Evolutionary conservation across 2,329 filamentous ascomycete genomes (phyloP).

Genomic region (Alternaria sp.): DNA sequence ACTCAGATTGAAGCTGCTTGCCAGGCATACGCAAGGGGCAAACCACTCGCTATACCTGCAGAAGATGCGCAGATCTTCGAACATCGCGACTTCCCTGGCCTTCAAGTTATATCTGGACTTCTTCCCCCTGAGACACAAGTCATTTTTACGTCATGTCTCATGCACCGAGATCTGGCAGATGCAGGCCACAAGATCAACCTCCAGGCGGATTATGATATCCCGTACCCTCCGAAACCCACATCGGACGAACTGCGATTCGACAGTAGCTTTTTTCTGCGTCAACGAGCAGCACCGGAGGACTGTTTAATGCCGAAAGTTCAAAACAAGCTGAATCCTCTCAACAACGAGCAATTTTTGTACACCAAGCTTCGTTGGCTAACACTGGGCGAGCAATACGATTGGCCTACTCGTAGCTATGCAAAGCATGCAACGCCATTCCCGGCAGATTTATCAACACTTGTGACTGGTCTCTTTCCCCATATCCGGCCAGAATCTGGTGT

Average conservation of each 20-base stretch:
- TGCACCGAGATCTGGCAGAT: conserved; percentile 80
- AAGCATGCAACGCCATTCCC: conserved; percentile 76
- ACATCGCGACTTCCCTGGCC: conserved; percentile 58
- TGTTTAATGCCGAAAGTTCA: conserved; percentile 69
- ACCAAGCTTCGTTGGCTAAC: conserved; percentile 93
- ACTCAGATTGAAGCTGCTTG: conserved; percentile 42
- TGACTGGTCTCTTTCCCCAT: conserved; percentile 77
- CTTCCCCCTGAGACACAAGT: conserved; percentile 76
- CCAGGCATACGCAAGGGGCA: conserved; percentile 41
- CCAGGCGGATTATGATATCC: conserved; percentile 78
- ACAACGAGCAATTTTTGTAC: conserved; percentile 74
- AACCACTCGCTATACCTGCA: conserved; percentile 25
- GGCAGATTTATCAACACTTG: conserved; percentile 71
- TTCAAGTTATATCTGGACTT: conserved; percentile 78
- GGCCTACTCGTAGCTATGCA: conserved; percentile 88
- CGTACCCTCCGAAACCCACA: conserved; percentile 62
- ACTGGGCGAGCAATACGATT: conserved; percentile 94
- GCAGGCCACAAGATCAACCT: conserved; percentile 85
- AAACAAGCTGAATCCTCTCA: conserved; percentile 74
- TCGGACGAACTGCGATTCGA: conserved; percentile 33
- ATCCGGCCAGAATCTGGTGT: conserved; percentile 89
- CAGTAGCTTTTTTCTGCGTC: conserved; percentile 45
- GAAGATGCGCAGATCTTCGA: conserved; percentile 46
- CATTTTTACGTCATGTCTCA: conserved; percentile 73
- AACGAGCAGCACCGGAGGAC: conserved; percentile 36